Evolutionary conservation across 1,284 basidiomycete genomes (phyloP), one percentile per base, ranked within the genome.

Genomic region (Cryptococcus hybrid): DNA sequence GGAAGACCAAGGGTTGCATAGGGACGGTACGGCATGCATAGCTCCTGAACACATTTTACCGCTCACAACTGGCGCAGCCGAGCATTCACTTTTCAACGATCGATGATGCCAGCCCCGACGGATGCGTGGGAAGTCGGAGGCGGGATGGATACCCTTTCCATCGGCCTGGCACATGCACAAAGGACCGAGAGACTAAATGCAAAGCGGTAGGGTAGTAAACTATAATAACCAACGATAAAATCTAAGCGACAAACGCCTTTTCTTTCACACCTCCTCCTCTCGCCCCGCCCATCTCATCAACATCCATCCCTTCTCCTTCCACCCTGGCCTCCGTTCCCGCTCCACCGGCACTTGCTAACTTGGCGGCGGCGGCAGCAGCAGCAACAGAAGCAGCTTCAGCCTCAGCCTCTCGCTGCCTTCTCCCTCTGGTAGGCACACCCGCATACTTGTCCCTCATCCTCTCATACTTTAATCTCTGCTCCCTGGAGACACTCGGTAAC

Each of bases 381-480:
- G 30, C 30, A 30, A 4, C 30, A 30, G 30, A 30, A 30, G 30
- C 30, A 30, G 30, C 30, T 4, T 30, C 30, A 30, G 51, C 61
- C 15, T 67, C 69, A 45, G 60, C 62, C 55, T 74, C 72, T 52
- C 67, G 62, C 44, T 62, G 65, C 54, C 70, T 66, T 51, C 70
- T 68, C 9, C 74, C 70, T 49, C 70, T 76, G n/a, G 73, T 68
- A 0, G 81, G 80, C 52, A 80, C 64, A 2, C 92, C 92, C 4
- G 88, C 86, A 72, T 92, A 92, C 75, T 88, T 92, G 47, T 84
- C 83, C 58, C 88, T 80, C 60, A 95, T 78, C 30, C 83, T 82
- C 69, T 91, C 86, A 70, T 98, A 98, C 76, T 87, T 87, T 66
- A 83, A 80, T 67, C 91, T 82, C 81, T 98, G 94, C 45, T 84